Evolutionary conservation across 371 early-diverging fungal genomes (phyloP).

Genomic region (Mortierella sp.): DNA sequence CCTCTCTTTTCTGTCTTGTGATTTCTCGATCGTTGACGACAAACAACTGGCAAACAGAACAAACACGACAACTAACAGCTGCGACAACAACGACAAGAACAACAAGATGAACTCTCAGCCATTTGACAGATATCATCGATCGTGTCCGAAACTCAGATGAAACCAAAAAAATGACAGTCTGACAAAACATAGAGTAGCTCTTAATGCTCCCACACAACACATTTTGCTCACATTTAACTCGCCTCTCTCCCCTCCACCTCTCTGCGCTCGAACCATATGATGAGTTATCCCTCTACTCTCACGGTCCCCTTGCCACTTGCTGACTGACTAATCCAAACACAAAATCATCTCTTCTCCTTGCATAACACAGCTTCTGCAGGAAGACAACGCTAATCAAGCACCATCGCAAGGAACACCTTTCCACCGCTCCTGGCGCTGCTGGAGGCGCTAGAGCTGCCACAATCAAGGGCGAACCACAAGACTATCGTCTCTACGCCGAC

Average conservation of each 20-base stretch:
- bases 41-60: not conserved
- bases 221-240: not conserved
- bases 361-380: conserved; percentile 65
- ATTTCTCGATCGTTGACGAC: not conserved
- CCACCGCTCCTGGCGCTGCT: not conserved
- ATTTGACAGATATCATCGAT: not conserved
- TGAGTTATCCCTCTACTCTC: not conserved
- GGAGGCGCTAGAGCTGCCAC: not conserved
- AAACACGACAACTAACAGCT: not conserved
- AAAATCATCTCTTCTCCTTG: not conserved
- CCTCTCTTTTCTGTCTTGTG: not conserved
- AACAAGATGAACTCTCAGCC: not conserved
- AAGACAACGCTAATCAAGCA: conserved; percentile 81
- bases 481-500: conserved; percentile 9
- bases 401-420: conserved; percentile 62
- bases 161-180: not conserved
- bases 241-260: not conserved
- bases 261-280: not conserved
- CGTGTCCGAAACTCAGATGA: not conserved
- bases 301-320: not conserved
- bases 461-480: conserved; percentile 22
- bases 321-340: not conserved
- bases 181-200: too few species aligned
- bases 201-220: not conserved
- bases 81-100: not conserved